A percentile compares a stretch with the other conserved stretches of the same genome.
These are phyloP conservation scores for Chaetomium fimeti DNA, from an alignment of 495 filamentous ascomycete species.

Conservation along the genomic window DNA sequence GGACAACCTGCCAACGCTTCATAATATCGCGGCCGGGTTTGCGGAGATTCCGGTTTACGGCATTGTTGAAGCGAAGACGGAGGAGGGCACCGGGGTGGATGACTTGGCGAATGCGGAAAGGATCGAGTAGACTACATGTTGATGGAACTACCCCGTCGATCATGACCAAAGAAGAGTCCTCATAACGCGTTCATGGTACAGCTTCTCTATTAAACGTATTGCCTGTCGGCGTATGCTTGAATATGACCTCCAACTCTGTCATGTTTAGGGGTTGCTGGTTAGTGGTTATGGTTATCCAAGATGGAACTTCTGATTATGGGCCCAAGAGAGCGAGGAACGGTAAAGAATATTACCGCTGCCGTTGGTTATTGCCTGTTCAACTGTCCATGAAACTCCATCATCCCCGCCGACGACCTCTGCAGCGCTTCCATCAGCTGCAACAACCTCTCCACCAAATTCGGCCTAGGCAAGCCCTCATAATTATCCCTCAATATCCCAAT, in stretches of 20 bases:
- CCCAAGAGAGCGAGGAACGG: no score
- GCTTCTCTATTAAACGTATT: no score
- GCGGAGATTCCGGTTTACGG: constrained; percentile 56
- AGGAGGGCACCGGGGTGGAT: constrained; percentile 47
- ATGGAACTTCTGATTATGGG: no score
- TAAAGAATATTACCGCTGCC: no score
- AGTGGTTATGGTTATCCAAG: no score
- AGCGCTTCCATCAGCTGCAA: constrained; percentile 18
- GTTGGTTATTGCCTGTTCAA: background rate
- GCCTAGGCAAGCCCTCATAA: constrained; percentile 14
- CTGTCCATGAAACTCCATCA: constrained; percentile 17
- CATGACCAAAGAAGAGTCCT: no score
- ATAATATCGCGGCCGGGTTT: constrained; percentile 52
- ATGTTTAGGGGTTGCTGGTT: no score
- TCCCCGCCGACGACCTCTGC: constrained; percentile 10
- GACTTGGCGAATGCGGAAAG: constrained; percentile 45
- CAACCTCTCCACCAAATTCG: constrained; percentile 18
- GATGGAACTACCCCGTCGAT: background rate
- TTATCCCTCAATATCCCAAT: constrained; percentile 15
- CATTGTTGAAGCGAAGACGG: constrained; percentile 50
- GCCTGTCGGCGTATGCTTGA: no score
- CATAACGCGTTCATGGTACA: no score
- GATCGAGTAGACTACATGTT: constrained; percentile 38
- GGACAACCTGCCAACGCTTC: constrained; percentile 54
- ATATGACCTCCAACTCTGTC: no score